Conservation (phyloP, 768 basidiomycete genomes). For the Leccinum longicurvipes region DNA sequence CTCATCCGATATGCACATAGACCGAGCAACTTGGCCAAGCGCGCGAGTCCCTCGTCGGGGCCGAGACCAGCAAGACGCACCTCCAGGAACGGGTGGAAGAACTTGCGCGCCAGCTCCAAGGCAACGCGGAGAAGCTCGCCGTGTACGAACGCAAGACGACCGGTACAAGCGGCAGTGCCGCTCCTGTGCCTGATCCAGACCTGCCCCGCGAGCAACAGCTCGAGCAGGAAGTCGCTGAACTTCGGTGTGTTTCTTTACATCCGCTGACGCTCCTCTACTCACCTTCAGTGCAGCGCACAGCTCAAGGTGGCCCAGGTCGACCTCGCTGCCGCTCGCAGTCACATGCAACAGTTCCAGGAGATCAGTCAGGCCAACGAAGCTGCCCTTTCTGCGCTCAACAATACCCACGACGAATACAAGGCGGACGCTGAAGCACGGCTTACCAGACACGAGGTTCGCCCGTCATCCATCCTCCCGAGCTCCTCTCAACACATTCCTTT, state of each 20-base stretch:
- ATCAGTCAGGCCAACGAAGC: constrained; percentile 82
- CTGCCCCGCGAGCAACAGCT: constrained; percentile 73
- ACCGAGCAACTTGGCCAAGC: constrained; percentile 60
- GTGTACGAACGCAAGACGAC: constrained; percentile 74
- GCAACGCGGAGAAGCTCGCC: constrained; percentile 79
- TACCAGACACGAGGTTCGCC: constrained; percentile 59
- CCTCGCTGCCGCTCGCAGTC: constrained; percentile 61
- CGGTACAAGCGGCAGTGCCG: constrained; percentile 27
- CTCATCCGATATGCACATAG: constrained; percentile 36
- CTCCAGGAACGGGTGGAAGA: constrained; percentile 60
- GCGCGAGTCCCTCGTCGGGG: constrained; percentile 65
- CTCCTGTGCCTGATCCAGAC: constrained; percentile 40
- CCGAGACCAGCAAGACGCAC: constrained; percentile 77
- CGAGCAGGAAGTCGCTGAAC: constrained; percentile 80
- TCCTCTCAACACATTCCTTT: background rate
- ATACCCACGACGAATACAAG: constrained; percentile 80
- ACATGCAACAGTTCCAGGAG: constrained; percentile 82
- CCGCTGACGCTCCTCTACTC: background rate
- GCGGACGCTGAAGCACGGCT: constrained; percentile 67
- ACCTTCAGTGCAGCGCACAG: constrained; percentile 47
- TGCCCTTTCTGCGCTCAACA: constrained; percentile 65
- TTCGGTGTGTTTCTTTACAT: constrained; percentile 50
- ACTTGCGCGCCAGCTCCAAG: constrained; percentile 57
- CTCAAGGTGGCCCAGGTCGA: constrained; percentile 80
- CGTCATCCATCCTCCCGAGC: background rate